Base-by-base conservation (phyloP, 2,329 filamentous ascomycete genomes). In the Fragosphaeria purpurea region DNA sequence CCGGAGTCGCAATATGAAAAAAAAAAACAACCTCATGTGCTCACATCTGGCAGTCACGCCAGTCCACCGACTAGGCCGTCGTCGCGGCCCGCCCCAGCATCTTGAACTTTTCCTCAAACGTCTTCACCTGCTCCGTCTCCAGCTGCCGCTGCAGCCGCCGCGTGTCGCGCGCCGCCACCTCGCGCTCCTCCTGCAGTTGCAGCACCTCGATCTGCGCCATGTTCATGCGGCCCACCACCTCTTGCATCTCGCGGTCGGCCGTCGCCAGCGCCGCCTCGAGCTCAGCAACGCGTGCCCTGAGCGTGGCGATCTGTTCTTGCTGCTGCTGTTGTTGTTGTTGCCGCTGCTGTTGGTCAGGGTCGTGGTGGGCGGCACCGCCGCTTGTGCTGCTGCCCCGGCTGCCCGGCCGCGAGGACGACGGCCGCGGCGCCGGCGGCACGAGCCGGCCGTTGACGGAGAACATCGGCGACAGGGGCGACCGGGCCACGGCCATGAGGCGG, bases 181-280 rank as follows among this genome's bases (percentile, higher is more conserved):
- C 87, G 59, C 80, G 76, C 66, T 85, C 79, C 58, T 80, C 79
- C 66, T 90, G 86, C 52, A 94, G 72, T 62, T 87, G 79, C 61
- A 86, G 80, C 51, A 93, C 87, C 67, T 90, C 85, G 59, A 90
- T 86, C 69, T 93, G 87, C 8, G 86, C 86, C 58, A 75, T 73
- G 67, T 88, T 91, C 83, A 94, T 91, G 56, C 85, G 77, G 53
- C 82, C 75, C 7, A 94, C 85, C 7, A 93, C 87, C 65, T 88
- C 82, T 62, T 88, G 81, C 85, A 93, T 91, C 68, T 91, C 86
- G 46, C 72, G 71, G 60, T 93, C 88, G 12, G 88, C 85, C 56
- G 88, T 79, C 5, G 76, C 69, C 10, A 94, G 73, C 12, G 90
- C 85, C 60, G 80, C 83, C 71, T 98, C 93, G 3, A 98, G 79